Evolutionary conservation across 1,284 basidiomycete genomes (phyloP), one percentile per base, ranked within the genome.

Genomic region (Boletus subluridellus): DNA sequence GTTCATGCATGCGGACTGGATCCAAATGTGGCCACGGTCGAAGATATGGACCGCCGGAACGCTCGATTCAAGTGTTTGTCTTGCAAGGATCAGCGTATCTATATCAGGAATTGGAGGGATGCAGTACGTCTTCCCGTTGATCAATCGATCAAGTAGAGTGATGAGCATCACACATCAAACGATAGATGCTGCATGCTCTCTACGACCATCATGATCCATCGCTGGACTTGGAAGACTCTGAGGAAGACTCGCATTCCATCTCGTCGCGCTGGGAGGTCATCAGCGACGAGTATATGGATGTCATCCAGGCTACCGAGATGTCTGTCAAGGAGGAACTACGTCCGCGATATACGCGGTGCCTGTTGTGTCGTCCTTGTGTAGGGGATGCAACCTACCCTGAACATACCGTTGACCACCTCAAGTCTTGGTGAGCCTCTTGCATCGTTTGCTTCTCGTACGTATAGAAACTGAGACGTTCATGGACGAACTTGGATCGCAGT

Each of bases 21-120:
- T 54, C 67, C 67, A 21, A 45, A 39, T 8, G 59, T 60, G 3
- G 63, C 65, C 24, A 69, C 65, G 8, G 44, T 35, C 4, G 55
- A 58, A 5, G 67, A 70, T n/a, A 58, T 67, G 67, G 60, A 69
- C 10, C 45, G 26, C 15, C 49, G 45, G 1, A 49, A 64, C 12
- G 57, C 63, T n/a, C 55, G 63, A 32, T 5, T 59, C 1, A 46
- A 4, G 7, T 63, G 61, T 28, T 15, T 46, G 32, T 9, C 10
- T 10, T 63, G 62, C 45, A 17, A 3, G 28, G 4, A 5, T 24
- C 1, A 9, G 15, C 14, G 5, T 21, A 21, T 21, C 21, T 21
- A 21, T 12, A 3, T 51, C 26, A 8, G 30, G 28, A 35, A 3
- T 24, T 63, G 62, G 62, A 54, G 42, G 35, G 7, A 14, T 35